A percentile compares a stretch with the other conserved stretches of the same genome.
Conservation (phyloP, 257 asterid species). For the Plectranthus barbatus region DNA sequence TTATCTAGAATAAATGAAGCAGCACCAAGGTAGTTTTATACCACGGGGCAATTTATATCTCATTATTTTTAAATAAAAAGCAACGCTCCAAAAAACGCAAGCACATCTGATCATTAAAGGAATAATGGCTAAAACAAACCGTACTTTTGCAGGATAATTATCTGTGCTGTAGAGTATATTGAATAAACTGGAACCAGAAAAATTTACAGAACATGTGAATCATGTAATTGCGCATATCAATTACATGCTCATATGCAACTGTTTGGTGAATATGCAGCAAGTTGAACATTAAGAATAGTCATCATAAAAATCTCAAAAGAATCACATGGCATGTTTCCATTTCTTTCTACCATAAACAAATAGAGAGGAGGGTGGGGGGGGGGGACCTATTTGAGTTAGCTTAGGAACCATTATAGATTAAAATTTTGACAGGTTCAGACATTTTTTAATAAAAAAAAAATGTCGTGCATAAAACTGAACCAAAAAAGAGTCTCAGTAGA, state of each 20-base stretch:
- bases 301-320: not conserved
- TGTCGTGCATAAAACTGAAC: too few species aligned
- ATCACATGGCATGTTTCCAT: not conserved
- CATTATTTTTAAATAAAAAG: not conserved
- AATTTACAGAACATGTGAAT: too few species aligned
- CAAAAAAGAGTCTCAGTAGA: too few species aligned
- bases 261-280: not conserved
- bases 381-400: too few species aligned
- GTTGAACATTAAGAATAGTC: not conserved
- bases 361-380: too few species aligned
- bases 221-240: too few species aligned
- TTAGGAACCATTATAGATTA: too few species aligned
- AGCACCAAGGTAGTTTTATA: not conserved
- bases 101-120: not conserved
- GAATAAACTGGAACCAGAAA: too few species aligned
- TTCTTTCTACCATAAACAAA: not conserved
- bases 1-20: not conserved
- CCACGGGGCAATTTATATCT: not conserved
- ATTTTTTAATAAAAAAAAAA: too few species aligned
- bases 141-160: too few species aligned
- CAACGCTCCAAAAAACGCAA: not conserved
- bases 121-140: not conserved
- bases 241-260: not conserved
- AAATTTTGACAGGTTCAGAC: not conserved
- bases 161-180: too few species aligned